Base-by-base conservation (phyloP, 2,329 filamentous ascomycete species). In the Fusarium liriodendri region DNA sequence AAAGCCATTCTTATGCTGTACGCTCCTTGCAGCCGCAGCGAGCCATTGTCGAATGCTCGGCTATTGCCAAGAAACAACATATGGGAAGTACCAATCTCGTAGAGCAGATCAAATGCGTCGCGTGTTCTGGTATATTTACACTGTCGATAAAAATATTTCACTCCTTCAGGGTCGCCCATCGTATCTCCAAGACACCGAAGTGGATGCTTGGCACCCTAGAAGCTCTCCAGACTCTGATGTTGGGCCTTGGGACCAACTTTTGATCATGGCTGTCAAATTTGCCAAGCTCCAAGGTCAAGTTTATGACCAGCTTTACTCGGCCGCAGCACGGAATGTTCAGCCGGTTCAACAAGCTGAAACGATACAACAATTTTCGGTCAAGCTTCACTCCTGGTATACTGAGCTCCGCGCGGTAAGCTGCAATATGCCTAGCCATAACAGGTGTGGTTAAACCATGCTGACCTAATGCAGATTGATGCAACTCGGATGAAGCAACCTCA, bases 31-130 rank as follows among this genome's bases (percentile, higher is more conserved):
- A 50, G 29, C 59, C 10, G 59, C 59, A 8, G 40, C 59, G 3
- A 62, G 59, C 38, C 59, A 62, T 37, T 62, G 59, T 14, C 59
- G 59, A 6, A 62, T 62, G 40, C 59, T 62, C 22, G 59, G 59
- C 18, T 62, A 62, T 52, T 62, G 59, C 32, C 59, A 62, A 22
- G 59, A 62, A 42, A 50, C 29, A 18, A 62, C 40, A 22, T 62
- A 62, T 22, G 59, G 59, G 40, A 62, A 62, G 29, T 42, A 52
- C 10, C 59, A 62, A 45, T 42, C 37, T 37, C 27, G 32, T 14
- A 47, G 59, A 52, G 59, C 59, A 8, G 59, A 62, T 42, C 59
- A 62, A 50, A 62, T 62, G 29, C 40, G 59, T 2, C 40, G 59
- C 11, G 29, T 33, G 14, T 62, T 62, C 42, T 62, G 59, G 59